phyloP scores from a whole-genome alignment of 73 alveolate genomes.

The Uronychia setigera region DNA sequence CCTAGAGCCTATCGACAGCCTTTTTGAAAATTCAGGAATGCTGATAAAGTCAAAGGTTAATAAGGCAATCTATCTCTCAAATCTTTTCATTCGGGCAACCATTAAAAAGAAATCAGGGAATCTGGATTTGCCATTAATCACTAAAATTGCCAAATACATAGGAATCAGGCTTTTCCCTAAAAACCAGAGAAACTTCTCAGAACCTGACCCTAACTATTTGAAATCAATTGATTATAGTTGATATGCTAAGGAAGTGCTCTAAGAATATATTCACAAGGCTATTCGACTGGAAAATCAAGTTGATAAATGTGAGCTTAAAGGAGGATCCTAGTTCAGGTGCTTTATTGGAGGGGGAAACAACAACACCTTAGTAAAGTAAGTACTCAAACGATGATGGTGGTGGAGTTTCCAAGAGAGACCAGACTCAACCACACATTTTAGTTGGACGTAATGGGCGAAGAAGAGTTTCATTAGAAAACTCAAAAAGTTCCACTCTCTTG shows the following conservation, averaged over 20 bases:
- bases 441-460: not conserved
- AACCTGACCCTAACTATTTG: not conserved
- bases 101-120: not conserved
- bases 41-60: not conserved
- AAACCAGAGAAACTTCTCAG: not conserved
- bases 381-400: not conserved
- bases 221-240: not conserved
- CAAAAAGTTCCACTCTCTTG: not conserved
- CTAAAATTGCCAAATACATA: not conserved
- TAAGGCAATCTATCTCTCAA: not conserved
- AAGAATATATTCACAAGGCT: not conserved
- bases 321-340: not conserved
- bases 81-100: not conserved
- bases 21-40: not conserved
- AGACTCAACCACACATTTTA: not conserved
- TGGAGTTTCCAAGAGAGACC: not conserved
- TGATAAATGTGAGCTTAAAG: not conserved
- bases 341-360: not conserved
- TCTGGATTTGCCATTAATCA: not conserved
- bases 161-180: not conserved
- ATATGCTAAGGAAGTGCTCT: not conserved
- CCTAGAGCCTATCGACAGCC: not conserved
- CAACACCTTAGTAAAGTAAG: not conserved
- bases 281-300: not conserved
- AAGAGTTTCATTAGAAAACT: not conserved